Percentiles rank a stretch among this genome's conserved stretches.
Evolutionary conservation across 495 filamentous ascomycete species (phyloP).

Genomic region (Neurospora sp.): DNA sequence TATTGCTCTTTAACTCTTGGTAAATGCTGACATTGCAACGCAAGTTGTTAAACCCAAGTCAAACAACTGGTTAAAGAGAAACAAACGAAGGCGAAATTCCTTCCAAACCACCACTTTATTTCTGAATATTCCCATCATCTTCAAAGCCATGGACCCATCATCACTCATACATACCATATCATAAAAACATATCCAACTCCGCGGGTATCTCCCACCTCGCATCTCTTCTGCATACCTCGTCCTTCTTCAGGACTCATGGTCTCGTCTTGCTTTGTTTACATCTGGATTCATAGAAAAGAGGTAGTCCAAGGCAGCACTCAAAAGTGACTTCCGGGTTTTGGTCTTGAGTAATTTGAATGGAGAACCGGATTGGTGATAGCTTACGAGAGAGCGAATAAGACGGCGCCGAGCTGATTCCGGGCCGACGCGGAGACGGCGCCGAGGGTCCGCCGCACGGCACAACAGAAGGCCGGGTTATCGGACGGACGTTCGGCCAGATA

Average conservation of each 20-base stretch:
- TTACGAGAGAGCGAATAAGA: slow-evolving; percentile 20
- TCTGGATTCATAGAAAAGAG: neutral
- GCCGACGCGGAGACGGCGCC: slow-evolving; percentile 10
- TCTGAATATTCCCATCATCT: neutral
- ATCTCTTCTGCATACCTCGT: neutral
- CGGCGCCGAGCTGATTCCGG: slow-evolving; percentile 18
- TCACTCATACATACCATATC: neutral
- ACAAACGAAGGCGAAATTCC: neutral
- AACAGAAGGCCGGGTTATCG: slow-evolving; percentile 14
- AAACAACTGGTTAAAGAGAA: too few species aligned
- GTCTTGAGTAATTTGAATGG: neutral
- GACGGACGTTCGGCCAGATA: slow-evolving; percentile 22
- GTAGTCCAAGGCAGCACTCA: neutral
- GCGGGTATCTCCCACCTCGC: neutral
- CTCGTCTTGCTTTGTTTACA: neutral
- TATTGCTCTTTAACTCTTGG: neutral
- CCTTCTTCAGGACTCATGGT: neutral
- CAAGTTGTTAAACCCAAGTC: too few species aligned
- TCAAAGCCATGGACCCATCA: neutral
- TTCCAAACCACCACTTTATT: neutral
- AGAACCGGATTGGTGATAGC: neutral
- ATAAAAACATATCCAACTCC: neutral
- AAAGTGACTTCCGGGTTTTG: neutral
- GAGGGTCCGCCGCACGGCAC: slow-evolving; percentile 14
- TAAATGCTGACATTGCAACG: too few species aligned